These are phyloP conservation scores for Fomes fomentarius DNA, from an alignment of 1,284 basidiomycete species.

Conservation along the genomic window DNA sequence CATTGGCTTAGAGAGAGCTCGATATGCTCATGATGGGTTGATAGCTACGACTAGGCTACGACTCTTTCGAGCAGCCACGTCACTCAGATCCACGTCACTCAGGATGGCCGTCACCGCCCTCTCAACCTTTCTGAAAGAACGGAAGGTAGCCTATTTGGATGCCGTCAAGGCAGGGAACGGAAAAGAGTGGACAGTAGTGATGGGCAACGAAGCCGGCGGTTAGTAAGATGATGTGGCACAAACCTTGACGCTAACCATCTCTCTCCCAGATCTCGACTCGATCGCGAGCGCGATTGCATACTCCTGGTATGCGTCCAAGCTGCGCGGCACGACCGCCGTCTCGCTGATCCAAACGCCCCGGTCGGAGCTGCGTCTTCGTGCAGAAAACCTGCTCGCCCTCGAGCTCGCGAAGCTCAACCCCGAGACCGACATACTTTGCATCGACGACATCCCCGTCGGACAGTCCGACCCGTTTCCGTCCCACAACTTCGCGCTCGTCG, in stretches of 20 bases:
- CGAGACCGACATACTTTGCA: constrained; percentile 52
- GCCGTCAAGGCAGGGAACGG: constrained; percentile 46
- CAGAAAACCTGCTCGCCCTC: constrained; percentile 86
- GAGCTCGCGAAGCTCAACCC: constrained; percentile 54
- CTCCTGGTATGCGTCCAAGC: constrained; percentile 67
- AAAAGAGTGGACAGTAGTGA: constrained; percentile 77
- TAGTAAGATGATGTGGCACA: constrained; percentile 25
- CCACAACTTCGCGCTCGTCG: constrained; percentile 80
- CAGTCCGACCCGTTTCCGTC: constrained; percentile 54
- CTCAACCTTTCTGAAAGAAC: constrained; percentile 24
- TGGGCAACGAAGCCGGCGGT: constrained; percentile 96
- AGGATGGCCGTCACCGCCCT: constrained; percentile 7
- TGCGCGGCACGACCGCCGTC: constrained; percentile 56
- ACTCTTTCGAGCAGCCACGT: not conserved
- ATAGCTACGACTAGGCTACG: constrained; percentile 6
- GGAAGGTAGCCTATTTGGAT: constrained; percentile 48
- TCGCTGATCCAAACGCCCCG: constrained; percentile 77
- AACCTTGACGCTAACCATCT: constrained; percentile 6
- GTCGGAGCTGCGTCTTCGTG: constrained; percentile 76
- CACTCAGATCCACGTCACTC: not conserved
- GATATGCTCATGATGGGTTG: constrained; percentile 13
- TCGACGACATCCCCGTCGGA: constrained; percentile 53
- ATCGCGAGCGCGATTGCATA: constrained; percentile 83
- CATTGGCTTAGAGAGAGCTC: too few relatives aligned
- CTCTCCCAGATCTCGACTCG: constrained; percentile 81